Evolutionary conservation across 805 yeast genomes (phyloP), one percentile per base, ranked within the genome.

Genomic region (Metschnikowia borealis): DNA sequence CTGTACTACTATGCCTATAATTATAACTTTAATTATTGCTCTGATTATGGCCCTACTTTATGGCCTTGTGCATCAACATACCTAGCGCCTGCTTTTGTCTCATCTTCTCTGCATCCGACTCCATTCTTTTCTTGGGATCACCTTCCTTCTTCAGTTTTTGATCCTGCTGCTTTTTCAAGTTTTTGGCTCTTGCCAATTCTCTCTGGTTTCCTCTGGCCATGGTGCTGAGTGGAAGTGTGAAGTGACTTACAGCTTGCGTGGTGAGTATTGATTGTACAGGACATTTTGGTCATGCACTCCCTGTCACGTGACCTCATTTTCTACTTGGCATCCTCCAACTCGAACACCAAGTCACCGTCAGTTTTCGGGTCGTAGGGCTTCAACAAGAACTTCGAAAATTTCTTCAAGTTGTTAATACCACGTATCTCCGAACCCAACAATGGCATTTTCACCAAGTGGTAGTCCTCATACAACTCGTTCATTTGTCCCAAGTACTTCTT

Each of bases 151-250:
- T 87, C 55, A 54, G 60, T 71, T 85, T 85, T 53, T 79, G 76
- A 41, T 81, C 85, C 55, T 82, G 84, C 62, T 80, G 84, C 69
- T 92, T 92, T 75, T 92, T 94, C 67, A 73, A 66, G 70, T 88
- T 89, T 73, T 88, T 92, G 53, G 84, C 88, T 65, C 99, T 81
- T 32, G 97, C 97, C 60, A 87, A 79, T 38, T 92, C 99, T 68
- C 99, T 81, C 71, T 94, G 98, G 69, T 92, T 94, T 32, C 99
- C 99, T 75, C 99, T 81, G 47, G 96, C 85, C 97, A 92, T 39
- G 11, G 29, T 8, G 29, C 11, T 26, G 11, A 26, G 29, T 38
- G 15, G 21, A 10, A 7, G 21, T 4, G 11, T 23, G 21, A 29
- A 21, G 43, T 39, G 6, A 14, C n/a, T 10, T 10, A 29, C 11